Percentiles rank a stretch among this genome's conserved stretches.
Conservation (phyloP, 2,329 filamentous ascomycete species). For the Endocalyx cinctus region DNA sequence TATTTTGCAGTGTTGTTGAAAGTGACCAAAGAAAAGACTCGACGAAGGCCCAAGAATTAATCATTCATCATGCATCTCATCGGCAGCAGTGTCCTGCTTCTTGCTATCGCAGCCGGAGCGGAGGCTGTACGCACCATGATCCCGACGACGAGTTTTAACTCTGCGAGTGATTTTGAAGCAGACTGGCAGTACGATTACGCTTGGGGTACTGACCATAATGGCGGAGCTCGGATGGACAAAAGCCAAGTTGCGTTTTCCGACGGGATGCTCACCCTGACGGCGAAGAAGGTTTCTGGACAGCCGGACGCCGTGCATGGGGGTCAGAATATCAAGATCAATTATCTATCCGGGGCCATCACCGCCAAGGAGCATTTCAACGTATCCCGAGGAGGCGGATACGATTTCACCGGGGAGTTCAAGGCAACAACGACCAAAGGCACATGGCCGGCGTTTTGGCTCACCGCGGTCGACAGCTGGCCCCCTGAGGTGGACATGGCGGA, state of each 20-base stretch:
- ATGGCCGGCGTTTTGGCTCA: constrained; percentile 58
- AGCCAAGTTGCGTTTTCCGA: constrained; percentile 36
- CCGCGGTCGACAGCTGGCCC: constrained; percentile 50
- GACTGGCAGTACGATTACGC: constrained; percentile 52
- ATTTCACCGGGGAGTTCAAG: constrained; percentile 36
- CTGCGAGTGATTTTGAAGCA: constrained; percentile 32
- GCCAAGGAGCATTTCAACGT: constrained; percentile 37
- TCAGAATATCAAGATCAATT: constrained; percentile 42
- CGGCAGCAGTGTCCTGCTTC: constrained; percentile 7
- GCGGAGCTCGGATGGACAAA: constrained; percentile 49
- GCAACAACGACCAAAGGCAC: constrained; percentile 39
- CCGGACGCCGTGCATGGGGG: constrained; percentile 32
- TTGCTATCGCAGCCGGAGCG: constrained; percentile 16
- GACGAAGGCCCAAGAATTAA: too few species aligned
- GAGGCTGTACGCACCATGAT: constrained; percentile 32
- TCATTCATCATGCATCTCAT: constrained; percentile 7
- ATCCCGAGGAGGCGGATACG: constrained; percentile 32
- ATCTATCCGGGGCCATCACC: constrained; percentile 43
- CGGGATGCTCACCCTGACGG: constrained; percentile 42
- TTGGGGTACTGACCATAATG: constrained; percentile 55
- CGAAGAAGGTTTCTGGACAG: constrained; percentile 39
- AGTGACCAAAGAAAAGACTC: too few species aligned
- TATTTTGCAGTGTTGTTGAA: too few species aligned
- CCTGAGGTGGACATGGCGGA: constrained; percentile 58
- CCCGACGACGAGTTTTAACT: constrained; percentile 33